These are phyloP conservation scores for Claviceps quebecensis DNA, from an alignment of 2,329 filamentous ascomycete genomes.

Conservation along the genomic window DNA sequence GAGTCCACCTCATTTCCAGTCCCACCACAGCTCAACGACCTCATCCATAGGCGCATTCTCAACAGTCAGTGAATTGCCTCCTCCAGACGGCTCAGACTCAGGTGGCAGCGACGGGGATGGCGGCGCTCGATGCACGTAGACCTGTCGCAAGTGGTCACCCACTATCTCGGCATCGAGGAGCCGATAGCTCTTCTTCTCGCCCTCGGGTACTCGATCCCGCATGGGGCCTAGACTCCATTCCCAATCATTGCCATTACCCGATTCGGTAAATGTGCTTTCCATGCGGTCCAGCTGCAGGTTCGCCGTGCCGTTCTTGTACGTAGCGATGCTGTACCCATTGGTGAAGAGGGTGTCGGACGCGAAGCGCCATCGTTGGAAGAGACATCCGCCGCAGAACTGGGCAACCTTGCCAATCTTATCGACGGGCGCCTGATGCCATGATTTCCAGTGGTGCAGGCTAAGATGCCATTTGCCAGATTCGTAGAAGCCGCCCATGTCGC, in stretches of 20 bases:
- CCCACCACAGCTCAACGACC: constrained; percentile 36
- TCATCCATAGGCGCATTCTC: constrained; percentile 26
- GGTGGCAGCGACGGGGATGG: not conserved
- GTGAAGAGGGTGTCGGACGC: constrained; percentile 34
- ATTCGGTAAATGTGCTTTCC: constrained; percentile 33
- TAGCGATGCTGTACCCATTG: constrained; percentile 44
- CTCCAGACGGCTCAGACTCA: not conserved
- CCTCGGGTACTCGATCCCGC: constrained; percentile 19
- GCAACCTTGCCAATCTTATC: constrained; percentile 10
- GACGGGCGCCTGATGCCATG: constrained; percentile 36
- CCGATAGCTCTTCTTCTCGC: constrained; percentile 37
- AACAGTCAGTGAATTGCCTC: constrained; percentile 9
- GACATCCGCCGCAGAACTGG: constrained; percentile 41
- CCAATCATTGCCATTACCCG: constrained; percentile 29
- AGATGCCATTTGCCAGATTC: constrained; percentile 40
- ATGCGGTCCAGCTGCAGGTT: constrained; percentile 29
- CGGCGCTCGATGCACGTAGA: constrained; percentile 34
- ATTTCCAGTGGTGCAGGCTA: constrained; percentile 50
- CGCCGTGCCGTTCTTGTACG: constrained; percentile 28
- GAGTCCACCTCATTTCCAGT: constrained; percentile 7
- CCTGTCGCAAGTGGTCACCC: constrained; percentile 34
- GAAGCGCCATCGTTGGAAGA: constrained; percentile 41
- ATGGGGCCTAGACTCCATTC: constrained; percentile 41
- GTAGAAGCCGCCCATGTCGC: constrained; percentile 44
- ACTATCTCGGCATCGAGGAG: constrained; percentile 31